Evolutionary conservation across 2,329 filamentous ascomycete species (phyloP), one percentile per base, ranked within the genome.

Genomic region (Aschersonia sp.): DNA sequence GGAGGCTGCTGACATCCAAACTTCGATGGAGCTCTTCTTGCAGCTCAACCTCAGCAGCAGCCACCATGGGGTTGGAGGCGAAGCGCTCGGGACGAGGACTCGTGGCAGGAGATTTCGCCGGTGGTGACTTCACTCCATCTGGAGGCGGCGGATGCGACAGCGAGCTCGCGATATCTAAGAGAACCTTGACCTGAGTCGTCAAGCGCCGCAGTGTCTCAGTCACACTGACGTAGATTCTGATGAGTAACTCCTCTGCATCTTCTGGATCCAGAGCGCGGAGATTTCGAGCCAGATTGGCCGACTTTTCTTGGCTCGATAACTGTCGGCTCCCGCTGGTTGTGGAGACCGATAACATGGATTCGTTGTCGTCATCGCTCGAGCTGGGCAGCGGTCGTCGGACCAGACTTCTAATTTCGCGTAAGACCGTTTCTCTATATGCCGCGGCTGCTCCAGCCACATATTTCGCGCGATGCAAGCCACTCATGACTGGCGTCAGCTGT

Each of bases 111-210:
- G 75, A 78, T 53, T 68, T 67, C 8, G 72, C 49, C 1, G 68
- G 65, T 1, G 73, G 72, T 6, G 73, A 75, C 49, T 66, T 69
- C 39, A 72, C 49, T 5, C 66, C 68, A 10, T 67, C 65, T 2
- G 54, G 64, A 53, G 50, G 54, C 49, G 58, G 57, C 41, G 58
- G 58, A 29, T 72, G 67, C 11, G 75, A 71, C 46, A 85, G 73
- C 10, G 79, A 82, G 60, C 88, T 95, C 1, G 89, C 92, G 22
- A 95, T 85, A 63, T 98, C 92, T 8, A 98, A 72, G n/a, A 98
- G 67, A 8, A 97, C 81, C 63, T 98, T 98, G 48, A 92, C 85
- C 61, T 97, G 90, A 0, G 87, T 89, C 14, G 87, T 87, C 6
- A 96, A 69, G 57, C 92, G 77, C 49, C 92, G 76, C 44, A 98